These are phyloP conservation scores for Dunaliella primolecta DNA, from an alignment of 139 green algal species.

Conservation along the genomic window DNA sequence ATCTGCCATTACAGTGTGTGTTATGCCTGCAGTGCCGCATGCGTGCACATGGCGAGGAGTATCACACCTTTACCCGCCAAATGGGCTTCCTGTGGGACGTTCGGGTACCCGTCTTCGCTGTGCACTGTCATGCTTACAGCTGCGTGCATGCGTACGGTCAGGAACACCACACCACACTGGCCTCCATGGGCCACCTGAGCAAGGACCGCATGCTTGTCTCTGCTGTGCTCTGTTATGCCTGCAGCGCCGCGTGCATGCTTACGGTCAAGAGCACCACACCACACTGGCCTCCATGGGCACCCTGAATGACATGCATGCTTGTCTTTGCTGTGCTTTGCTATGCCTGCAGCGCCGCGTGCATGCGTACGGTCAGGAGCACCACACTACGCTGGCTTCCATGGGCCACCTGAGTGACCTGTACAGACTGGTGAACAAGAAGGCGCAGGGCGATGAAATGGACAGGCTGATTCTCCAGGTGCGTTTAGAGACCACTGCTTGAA, in stretches of 20 bases:
- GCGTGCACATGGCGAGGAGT: slow-evolving; percentile 10
- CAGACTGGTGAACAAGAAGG: not conserved
- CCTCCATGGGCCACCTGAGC: slow-evolving; percentile 16
- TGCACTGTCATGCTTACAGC: too few relatives aligned
- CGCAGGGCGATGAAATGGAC: slow-evolving; percentile 18
- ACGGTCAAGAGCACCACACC: slow-evolving; percentile 18
- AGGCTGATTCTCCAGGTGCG: slow-evolving; percentile 12
- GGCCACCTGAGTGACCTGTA: slow-evolving; percentile 21
- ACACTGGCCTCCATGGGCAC: slow-evolving; percentile 17
- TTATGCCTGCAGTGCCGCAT: slow-evolving; percentile 1
- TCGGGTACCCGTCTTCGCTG: too few relatives aligned
- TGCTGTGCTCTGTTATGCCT: not conserved
- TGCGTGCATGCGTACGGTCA: not conserved
- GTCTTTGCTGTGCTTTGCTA: not conserved
- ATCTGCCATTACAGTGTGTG: too few relatives aligned
- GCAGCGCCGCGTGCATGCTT: not conserved
- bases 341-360: not conserved
- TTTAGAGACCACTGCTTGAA: too few relatives aligned
- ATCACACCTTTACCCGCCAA: too few relatives aligned
- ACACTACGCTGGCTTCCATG: slow-evolving; percentile 15
- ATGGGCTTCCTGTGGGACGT: too few relatives aligned
- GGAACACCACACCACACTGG: slow-evolving; percentile 20
- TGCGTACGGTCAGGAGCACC: slow-evolving; percentile 16
- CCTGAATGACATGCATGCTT: slow-evolving; percentile 20
- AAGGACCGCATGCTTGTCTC: slow-evolving; percentile 8